phyloP scores from a whole-genome alignment of 192 early-diverging fungal species.

The Backusella australiensis region DNA sequence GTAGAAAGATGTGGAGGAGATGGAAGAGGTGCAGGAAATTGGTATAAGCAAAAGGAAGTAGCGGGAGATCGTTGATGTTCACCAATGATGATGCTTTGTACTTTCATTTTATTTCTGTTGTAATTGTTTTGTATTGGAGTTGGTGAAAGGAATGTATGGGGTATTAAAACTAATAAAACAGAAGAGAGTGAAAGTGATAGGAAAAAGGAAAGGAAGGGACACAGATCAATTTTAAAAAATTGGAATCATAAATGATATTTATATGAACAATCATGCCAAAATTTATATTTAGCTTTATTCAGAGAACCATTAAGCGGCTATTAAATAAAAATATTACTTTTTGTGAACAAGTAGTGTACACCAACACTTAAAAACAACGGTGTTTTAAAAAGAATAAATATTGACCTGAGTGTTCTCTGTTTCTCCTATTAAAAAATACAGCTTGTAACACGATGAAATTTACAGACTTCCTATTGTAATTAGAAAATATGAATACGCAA shows the following conservation, averaged over 20 bases:
- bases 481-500: background rate
- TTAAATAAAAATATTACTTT: background rate
- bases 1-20: constrained; percentile 3
- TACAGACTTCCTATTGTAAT: background rate
- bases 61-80: background rate
- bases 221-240: background rate
- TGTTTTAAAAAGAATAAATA: background rate
- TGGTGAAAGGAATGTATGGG: background rate
- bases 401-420: background rate
- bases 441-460: background rate
- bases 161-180: background rate
- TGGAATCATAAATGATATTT: background rate
- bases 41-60: constrained; percentile 10
- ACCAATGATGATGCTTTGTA: constrained; percentile 7
- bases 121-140: background rate
- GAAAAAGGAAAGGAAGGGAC: background rate
- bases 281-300: constrained; percentile 1
- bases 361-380: background rate
- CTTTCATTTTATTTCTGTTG: constrained; percentile 7
- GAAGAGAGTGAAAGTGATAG: background rate
- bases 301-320: background rate
- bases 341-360: background rate
- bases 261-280: background rate
- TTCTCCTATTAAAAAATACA: background rate
- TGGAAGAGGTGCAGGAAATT: constrained; percentile 5